Conservation (phyloP, 495 filamentous ascomycete genomes). For the Neurospora tetraspora region DNA sequence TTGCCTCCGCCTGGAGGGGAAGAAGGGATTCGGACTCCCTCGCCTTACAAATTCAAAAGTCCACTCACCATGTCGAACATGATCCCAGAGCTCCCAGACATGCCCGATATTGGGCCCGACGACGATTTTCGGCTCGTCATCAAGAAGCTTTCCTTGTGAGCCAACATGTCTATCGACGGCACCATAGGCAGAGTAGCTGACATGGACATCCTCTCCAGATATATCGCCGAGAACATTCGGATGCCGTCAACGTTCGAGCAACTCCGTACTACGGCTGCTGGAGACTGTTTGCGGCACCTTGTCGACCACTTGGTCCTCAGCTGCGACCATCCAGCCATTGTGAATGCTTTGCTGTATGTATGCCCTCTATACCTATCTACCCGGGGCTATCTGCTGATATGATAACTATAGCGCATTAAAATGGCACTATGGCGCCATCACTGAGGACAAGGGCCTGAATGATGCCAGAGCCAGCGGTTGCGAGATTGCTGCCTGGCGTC, state of each 20-base stretch:
- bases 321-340: slow-evolving; percentile 62
- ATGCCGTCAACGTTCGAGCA: slow-evolving; percentile 71
- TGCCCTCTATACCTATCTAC: background rate
- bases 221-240: slow-evolving; percentile 53
- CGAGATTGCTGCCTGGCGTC: slow-evolving; percentile 88
- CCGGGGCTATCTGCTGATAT: background rate
- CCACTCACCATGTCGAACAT: slow-evolving; percentile 7
- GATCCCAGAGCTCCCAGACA: slow-evolving; percentile 18
- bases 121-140: slow-evolving; percentile 59
- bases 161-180: background rate
- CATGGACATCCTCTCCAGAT: slow-evolving; percentile 33
- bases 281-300: slow-evolving; percentile 52
- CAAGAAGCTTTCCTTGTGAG: slow-evolving; percentile 57
- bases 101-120: slow-evolving; percentile 52
- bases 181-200: background rate
- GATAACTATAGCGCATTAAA: slow-evolving; percentile 54
- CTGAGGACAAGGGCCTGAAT: slow-evolving; percentile 61
- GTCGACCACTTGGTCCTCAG: slow-evolving; percentile 54
- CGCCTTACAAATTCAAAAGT: slow-evolving; percentile 8
- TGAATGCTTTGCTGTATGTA: slow-evolving; percentile 69
- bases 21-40: slow-evolving; percentile 14
- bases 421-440: slow-evolving; percentile 57
- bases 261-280: slow-evolving; percentile 55
- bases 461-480: slow-evolving; percentile 74
- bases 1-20: slow-evolving; percentile 10